These are phyloP conservation scores for Pyrenochaeta sp. DNA, from an alignment of 2,329 filamentous ascomycete species.

Conservation along the genomic window DNA sequence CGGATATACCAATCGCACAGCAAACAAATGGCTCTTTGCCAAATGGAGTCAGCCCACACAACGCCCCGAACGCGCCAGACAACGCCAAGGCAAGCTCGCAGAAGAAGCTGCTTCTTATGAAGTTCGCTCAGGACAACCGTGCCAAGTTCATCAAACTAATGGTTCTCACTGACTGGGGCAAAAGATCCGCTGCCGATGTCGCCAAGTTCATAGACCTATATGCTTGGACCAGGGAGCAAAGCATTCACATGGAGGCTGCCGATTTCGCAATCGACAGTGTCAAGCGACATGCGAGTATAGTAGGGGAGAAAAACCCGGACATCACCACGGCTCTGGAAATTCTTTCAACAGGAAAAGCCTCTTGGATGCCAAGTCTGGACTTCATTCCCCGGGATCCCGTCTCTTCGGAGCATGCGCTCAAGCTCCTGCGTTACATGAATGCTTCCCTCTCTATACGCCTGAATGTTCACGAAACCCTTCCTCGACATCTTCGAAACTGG, in stretches of 20 bases:
- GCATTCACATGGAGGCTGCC: slow-evolving; percentile 45
- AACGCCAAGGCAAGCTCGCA: slow-evolving; percentile 37
- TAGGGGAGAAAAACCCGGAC: slow-evolving; percentile 87
- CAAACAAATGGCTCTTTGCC: slow-evolving; percentile 57
- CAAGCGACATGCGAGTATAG: slow-evolving; percentile 74
- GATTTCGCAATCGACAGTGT: slow-evolving; percentile 70
- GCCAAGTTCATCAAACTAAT: slow-evolving; percentile 92
- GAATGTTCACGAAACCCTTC: slow-evolving; percentile 85
- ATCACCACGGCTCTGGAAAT: slow-evolving; percentile 87
- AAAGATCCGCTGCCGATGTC: slow-evolving; percentile 68
- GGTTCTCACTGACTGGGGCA: slow-evolving; percentile 90
- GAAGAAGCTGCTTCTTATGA: slow-evolving; percentile 78
- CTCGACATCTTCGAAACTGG: slow-evolving; percentile 78
- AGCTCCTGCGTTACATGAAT: slow-evolving; percentile 81
- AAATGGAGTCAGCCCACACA: slow-evolving; percentile 47
- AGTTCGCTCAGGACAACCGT: slow-evolving; percentile 81
- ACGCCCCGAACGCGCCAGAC: slow-evolving; percentile 36
- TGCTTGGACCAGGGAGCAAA: slow-evolving; percentile 66
- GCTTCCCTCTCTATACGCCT: slow-evolving; percentile 82
- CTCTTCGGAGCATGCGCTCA: slow-evolving; percentile 73
- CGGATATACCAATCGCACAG: slow-evolving; percentile 67
- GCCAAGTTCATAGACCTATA: slow-evolving; percentile 89
- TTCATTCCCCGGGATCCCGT: slow-evolving; percentile 79
- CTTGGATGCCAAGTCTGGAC: slow-evolving; percentile 80
- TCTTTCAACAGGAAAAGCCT: slow-evolving; percentile 77